phyloP scores from a whole-genome alignment of 495 filamentous ascomycete genomes.

The Mytilinidion resinicola region DNA sequence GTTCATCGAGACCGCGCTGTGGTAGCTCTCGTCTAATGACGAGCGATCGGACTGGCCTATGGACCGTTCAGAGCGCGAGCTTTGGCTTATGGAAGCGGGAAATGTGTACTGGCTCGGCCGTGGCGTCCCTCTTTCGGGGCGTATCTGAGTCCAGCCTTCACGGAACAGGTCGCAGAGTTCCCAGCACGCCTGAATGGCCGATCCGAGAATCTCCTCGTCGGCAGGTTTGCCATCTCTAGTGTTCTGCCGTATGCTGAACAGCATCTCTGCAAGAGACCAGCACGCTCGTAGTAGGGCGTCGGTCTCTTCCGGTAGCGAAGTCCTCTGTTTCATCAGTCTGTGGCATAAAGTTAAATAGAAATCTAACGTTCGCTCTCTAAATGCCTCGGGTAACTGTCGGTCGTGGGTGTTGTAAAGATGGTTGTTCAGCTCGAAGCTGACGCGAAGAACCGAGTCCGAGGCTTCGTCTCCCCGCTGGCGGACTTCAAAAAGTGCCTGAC shows the following conservation, averaged over 20 bases:
- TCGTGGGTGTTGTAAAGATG: conserved; percentile 91
- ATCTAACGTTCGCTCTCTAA: conserved; percentile 81
- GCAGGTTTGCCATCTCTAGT: conserved; percentile 62
- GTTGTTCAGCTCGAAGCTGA: conserved; percentile 93
- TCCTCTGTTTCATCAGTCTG: conserved; percentile 87
- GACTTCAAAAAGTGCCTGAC: conserved; percentile 81
- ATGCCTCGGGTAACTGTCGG: conserved; percentile 75
- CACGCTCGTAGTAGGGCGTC: conserved; percentile 79
- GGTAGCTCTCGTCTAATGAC: conserved; percentile 31
- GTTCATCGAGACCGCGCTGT: conserved; percentile 29
- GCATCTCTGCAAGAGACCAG: conserved; percentile 88
- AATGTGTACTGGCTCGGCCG: conserved; percentile 73
- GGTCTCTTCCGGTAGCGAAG: conserved; percentile 66
- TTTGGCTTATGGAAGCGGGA: conserved; percentile 29
- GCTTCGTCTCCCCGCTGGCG: conserved; percentile 66
- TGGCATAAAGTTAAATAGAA: conserved; percentile 93
- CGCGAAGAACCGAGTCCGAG: conserved; percentile 75
- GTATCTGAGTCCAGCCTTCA: conserved; percentile 85
- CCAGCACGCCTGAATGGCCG: conserved; percentile 89
- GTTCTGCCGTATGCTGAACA: conserved; percentile 85
- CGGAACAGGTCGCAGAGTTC: conserved; percentile 90
- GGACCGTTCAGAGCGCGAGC: conserved; percentile 38
- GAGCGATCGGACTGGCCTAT: conserved; percentile 32
- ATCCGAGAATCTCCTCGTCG: conserved; percentile 77
- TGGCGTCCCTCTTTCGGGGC: conserved; percentile 81